Base-by-base conservation (phyloP, 305 asterid species). In the Andrographis paniculata region DNA sequence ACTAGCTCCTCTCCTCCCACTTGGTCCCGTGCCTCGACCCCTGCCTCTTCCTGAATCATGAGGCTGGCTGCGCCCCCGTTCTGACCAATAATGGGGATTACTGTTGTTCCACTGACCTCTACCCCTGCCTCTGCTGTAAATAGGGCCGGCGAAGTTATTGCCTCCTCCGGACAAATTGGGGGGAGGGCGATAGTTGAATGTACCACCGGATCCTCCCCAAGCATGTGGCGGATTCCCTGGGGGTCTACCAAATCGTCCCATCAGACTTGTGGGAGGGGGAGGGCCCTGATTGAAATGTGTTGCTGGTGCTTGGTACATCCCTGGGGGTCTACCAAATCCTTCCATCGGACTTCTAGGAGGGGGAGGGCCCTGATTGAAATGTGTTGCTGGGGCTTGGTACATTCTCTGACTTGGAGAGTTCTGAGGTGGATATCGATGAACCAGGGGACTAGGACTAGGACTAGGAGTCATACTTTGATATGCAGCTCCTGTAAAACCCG, bases 1-100 rank as follows among this genome's bases (percentile, higher is more conserved):
- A 51, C 74, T 75, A 28, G 14, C 46, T 61, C 70, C 69, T 56
- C 81, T 58, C 56, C 73, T 42, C 18, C 69, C 61, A 50, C 80
- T 45, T 11, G 40, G 42, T 48, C 81, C 81, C 21, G 67, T 55
- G 71, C 65, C 66, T 16, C 59, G 61, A 55, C 70, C 67, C 63
- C 63, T 58, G 42, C 67, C 58, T 58, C 77, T 61, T 47, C 66
- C 70, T 9, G 60, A 30, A 39, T 58, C 54, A 10, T 59, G 47
- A 50, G 53, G 36, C 14, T 63, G 58, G 50, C 62, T 42, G 21
- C 43, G 28, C 18, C 67, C 65, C 45, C 23, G 52, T 42, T 70
- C 70, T 17, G 78, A 49, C 53, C 61, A 61, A 24, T 55, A 43
- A 33, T 55, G 70, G 57, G 72, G 59, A 35, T 52, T 57, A 37